phyloP scores from a whole-genome alignment of 805 yeast genomes.

The Wickerhamiella azyma region DNA sequence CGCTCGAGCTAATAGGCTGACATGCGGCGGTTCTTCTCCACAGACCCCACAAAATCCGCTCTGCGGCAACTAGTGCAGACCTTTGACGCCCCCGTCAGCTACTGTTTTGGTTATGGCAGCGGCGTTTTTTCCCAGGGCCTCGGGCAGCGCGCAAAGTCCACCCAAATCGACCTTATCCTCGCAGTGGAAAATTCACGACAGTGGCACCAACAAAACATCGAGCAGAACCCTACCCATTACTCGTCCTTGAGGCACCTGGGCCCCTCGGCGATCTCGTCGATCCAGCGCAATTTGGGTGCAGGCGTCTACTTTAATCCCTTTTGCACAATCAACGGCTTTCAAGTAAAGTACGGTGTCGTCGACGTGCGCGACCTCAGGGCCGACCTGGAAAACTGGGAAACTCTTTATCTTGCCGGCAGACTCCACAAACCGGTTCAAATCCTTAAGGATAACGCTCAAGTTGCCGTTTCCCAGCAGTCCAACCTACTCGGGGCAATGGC shows the following conservation, averaged over 20 bases:
- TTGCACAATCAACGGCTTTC: conserved; percentile 44
- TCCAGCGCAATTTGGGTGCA: conserved; percentile 57
- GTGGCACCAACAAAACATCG: conserved; percentile 66
- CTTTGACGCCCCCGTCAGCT: conserved; percentile 60
- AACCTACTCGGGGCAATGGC: conserved; percentile 70
- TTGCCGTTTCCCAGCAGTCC: conserved; percentile 27
- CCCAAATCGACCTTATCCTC: conserved; percentile 74
- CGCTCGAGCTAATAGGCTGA: background rate
- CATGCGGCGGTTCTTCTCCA: background rate
- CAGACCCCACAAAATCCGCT: conserved; percentile 2
- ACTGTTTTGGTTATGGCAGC: conserved; percentile 88
- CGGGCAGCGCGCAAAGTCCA: conserved; percentile 26
- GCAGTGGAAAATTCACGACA: conserved; percentile 60
- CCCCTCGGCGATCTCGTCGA: conserved; percentile 38
- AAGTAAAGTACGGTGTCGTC: conserved; percentile 79
- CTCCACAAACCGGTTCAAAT: conserved; percentile 86
- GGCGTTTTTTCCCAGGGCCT: conserved; percentile 75
- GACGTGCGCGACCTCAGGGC: conserved; percentile 43
- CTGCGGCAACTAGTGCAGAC: conserved; percentile 37
- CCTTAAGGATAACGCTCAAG: conserved; percentile 33
- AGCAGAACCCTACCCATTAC: conserved; percentile 61
- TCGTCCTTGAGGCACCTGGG: conserved; percentile 54
- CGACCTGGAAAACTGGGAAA: conserved; percentile 75
- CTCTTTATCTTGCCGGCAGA: conserved; percentile 81
- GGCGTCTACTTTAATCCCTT: conserved; percentile 93